phyloP scores from a whole-genome alignment of 345 rosid genomes.

The Litchi chinensis region DNA sequence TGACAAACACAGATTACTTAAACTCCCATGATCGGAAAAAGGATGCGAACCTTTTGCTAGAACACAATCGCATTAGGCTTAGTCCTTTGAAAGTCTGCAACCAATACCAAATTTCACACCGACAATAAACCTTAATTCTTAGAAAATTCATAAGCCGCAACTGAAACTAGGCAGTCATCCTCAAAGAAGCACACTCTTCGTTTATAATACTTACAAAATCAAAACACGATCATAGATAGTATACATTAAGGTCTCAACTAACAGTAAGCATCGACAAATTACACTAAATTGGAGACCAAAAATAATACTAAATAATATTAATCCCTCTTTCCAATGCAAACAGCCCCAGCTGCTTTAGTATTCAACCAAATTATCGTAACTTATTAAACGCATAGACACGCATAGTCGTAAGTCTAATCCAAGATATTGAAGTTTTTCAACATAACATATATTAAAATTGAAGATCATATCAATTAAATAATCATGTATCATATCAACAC shows the following conservation, averaged over 20 bases:
- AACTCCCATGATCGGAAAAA: not conserved
- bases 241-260: not conserved
- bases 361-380: not conserved
- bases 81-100: not conserved
- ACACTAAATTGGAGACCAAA: not conserved
- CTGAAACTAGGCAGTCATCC: slow-evolving; percentile 4
- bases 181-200: not conserved
- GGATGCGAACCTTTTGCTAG: not conserved
- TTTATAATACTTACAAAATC: not conserved
- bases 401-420: not conserved
- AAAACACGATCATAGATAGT: not conserved
- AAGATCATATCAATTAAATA: no score
- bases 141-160: slow-evolving; percentile 2
- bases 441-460: no score
- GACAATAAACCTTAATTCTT: not conserved
- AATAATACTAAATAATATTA: not conserved
- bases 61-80: not conserved
- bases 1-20: not conserved
- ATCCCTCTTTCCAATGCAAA: not conserved
- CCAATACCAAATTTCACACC: not conserved
- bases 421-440: not conserved
- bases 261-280: not conserved
- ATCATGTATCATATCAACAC: not conserved
- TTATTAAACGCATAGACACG: not conserved
- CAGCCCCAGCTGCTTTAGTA: not conserved